phyloP scores from a whole-genome alignment of 805 yeast species.

The Danielia reshetovae region DNA sequence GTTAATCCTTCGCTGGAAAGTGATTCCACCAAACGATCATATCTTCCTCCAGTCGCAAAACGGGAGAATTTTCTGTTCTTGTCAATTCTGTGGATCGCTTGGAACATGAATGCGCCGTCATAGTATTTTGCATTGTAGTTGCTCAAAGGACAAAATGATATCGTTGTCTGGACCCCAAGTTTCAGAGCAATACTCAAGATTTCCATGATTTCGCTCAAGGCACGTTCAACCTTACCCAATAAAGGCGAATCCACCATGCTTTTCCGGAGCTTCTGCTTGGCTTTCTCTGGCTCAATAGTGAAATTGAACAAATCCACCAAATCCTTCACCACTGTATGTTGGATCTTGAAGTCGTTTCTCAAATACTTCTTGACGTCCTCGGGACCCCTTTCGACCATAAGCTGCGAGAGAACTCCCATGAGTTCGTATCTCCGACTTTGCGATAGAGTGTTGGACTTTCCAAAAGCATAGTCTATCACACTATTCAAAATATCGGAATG shows the following conservation, averaged over 20 bases:
- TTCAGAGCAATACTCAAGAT: slow-evolving; percentile 52
- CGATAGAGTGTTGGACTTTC: slow-evolving; percentile 66
- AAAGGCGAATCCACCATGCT: slow-evolving; percentile 73
- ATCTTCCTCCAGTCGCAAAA: slow-evolving; percentile 92
- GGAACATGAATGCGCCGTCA: slow-evolving; percentile 82
- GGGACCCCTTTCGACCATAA: slow-evolving; percentile 64
- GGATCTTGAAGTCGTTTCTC: slow-evolving; percentile 60
- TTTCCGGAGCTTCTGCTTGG: slow-evolving; percentile 58
- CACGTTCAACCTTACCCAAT: slow-evolving; percentile 55
- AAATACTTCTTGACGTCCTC: slow-evolving; percentile 48
- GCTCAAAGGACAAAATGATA: slow-evolving; percentile 75
- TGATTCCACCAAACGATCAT: slow-evolving; percentile 66
- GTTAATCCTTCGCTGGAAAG: slow-evolving; percentile 48
- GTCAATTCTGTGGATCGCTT: slow-evolving; percentile 67
- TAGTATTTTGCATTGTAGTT: slow-evolving; percentile 81
- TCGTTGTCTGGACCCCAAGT: slow-evolving; percentile 54
- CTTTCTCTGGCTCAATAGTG: slow-evolving; percentile 60
- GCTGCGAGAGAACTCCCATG: slow-evolving; percentile 67
- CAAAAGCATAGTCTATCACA: slow-evolving; percentile 62
- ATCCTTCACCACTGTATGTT: slow-evolving; percentile 80
- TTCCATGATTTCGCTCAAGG: slow-evolving; percentile 56
- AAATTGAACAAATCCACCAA: slow-evolving; percentile 73
- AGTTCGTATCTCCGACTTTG: slow-evolving; percentile 58
- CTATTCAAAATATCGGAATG: slow-evolving; percentile 78
- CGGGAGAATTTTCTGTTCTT: slow-evolving; percentile 40